Conservation (phyloP, 352 stramenopile genomes). For the Phytophthora megakarya region DNA sequence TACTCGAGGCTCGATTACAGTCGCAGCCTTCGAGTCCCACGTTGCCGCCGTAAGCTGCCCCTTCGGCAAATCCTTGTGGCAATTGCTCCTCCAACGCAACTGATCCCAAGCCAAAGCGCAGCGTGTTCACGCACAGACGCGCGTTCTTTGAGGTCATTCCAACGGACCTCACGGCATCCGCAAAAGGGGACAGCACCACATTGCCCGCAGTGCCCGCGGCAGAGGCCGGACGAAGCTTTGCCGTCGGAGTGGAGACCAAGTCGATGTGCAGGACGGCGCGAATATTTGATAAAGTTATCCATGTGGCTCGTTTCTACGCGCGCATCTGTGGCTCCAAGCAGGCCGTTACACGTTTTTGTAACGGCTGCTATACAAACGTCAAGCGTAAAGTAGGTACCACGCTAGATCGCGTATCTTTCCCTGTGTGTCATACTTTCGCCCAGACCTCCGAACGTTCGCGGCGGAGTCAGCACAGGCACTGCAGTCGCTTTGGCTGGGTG, state of each 20-base stretch:
- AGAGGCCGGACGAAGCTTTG: constrained; percentile 12
- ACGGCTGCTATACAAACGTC: constrained; percentile 18
- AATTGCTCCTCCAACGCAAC: neutral
- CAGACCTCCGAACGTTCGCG: constrained; percentile 29
- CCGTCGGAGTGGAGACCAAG: constrained; percentile 4
- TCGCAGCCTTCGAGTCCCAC: too few relatives aligned
- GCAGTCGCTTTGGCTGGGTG: neutral
- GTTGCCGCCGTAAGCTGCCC: neutral
- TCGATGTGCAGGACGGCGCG: constrained; percentile 17
- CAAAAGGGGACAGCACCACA: neutral
- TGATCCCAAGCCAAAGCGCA: neutral
- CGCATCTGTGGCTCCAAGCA: constrained; percentile 8
- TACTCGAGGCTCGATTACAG: too few relatives aligned
- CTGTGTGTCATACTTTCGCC: constrained; percentile 8
- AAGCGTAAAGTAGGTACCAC: constrained; percentile 22
- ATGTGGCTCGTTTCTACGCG: constrained; percentile 15
- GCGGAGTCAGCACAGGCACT: constrained; percentile 7
- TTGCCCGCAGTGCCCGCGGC: constrained; percentile 26
- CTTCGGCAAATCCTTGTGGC: constrained; percentile 19
- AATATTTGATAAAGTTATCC: constrained; percentile 30
- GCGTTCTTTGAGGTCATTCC: too few relatives aligned
- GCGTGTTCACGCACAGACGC: constrained; percentile 28
- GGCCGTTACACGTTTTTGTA: constrained; percentile 19
- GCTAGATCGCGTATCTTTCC: constrained; percentile 32
- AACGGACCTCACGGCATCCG: constrained; percentile 22